phyloP scores from a whole-genome alignment of 1,284 basidiomycete species.

The Marasmius sp. region DNA sequence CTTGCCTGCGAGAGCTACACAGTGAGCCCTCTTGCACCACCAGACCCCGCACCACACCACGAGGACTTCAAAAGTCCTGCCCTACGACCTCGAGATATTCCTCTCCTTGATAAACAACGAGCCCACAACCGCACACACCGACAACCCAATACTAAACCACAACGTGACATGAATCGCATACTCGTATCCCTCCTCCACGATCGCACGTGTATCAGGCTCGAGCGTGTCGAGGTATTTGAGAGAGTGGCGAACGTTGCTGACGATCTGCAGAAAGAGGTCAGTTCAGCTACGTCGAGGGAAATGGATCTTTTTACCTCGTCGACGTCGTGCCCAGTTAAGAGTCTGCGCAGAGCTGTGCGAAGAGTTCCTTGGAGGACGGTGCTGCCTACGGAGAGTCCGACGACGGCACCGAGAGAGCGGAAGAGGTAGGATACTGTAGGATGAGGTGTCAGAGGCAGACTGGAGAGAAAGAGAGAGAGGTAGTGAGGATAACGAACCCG shows the following conservation, averaged over 20 bases:
- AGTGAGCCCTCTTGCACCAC: too few relatives aligned
- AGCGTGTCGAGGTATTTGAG: conserved; percentile 51
- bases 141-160: conserved; percentile 42
- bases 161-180: conserved; percentile 47
- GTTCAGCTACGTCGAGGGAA: background rate
- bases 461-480: background rate
- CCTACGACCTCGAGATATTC: conserved; percentile 21
- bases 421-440: conserved; percentile 61
- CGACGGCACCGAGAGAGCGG: conserved; percentile 59
- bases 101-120: conserved; percentile 55
- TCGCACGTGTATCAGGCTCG: conserved; percentile 37
- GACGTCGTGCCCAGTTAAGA: conserved; percentile 13
- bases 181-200: conserved; percentile 48
- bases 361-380: conserved; percentile 53
- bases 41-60: too few relatives aligned
- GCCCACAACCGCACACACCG: conserved; percentile 37
- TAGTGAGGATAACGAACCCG: conserved; percentile 35
- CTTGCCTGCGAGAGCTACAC: too few relatives aligned
- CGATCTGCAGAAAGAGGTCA: conserved; percentile 37
- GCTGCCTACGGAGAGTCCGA: conserved; percentile 55
- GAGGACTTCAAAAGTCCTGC: too few relatives aligned
- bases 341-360: conserved; percentile 42
- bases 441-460: background rate
- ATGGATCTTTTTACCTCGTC: conserved; percentile 1
- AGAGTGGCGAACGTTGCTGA: conserved; percentile 53